phyloP scores from a whole-genome alignment of 129 eudicot genomes.

The Escallonia rubra region DNA sequence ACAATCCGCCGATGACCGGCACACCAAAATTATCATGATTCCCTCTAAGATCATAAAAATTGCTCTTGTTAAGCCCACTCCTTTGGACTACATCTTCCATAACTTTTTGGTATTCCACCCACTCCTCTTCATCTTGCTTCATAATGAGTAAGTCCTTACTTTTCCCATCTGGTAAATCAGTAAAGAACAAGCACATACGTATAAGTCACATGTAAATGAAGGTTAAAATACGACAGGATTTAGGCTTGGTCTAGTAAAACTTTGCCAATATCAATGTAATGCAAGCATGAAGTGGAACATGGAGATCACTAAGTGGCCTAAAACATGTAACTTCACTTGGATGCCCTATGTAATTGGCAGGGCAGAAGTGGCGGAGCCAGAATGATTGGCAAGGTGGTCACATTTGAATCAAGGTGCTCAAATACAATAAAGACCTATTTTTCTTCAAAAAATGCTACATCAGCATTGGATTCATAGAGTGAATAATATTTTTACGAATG shows the following conservation, averaged over 20 bases:
- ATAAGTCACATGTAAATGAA: not conserved
- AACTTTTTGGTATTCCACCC: constrained; percentile 77
- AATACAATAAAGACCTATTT: too few relatives aligned
- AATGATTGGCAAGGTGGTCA: too few relatives aligned
- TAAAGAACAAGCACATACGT: not conserved
- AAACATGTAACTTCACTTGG: not conserved
- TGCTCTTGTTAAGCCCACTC: constrained; percentile 72
- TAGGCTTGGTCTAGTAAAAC: too few relatives aligned
- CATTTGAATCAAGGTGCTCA: too few relatives aligned
- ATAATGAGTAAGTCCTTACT: constrained; percentile 79
- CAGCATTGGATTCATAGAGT: too few relatives aligned
- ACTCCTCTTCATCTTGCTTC: constrained; percentile 91
- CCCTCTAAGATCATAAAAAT: constrained; percentile 85
- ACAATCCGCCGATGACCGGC: constrained; percentile 42
- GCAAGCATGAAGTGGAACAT: too few relatives aligned
- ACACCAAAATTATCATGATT: constrained; percentile 97
- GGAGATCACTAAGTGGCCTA: not conserved
- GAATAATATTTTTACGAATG: too few relatives aligned
- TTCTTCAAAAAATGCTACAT: too few relatives aligned
- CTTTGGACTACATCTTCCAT: constrained; percentile 64
- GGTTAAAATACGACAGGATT: not conserved
- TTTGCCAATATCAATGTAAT: too few relatives aligned
- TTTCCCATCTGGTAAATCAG: constrained; percentile 61
- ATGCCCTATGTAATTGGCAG: not conserved
- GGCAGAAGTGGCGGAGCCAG: too few relatives aligned